Evolutionary conservation across 345 rosid genomes (phyloP), one percentile per base, ranked within the genome.

Genomic region (Dovyalis caffra): DNA sequence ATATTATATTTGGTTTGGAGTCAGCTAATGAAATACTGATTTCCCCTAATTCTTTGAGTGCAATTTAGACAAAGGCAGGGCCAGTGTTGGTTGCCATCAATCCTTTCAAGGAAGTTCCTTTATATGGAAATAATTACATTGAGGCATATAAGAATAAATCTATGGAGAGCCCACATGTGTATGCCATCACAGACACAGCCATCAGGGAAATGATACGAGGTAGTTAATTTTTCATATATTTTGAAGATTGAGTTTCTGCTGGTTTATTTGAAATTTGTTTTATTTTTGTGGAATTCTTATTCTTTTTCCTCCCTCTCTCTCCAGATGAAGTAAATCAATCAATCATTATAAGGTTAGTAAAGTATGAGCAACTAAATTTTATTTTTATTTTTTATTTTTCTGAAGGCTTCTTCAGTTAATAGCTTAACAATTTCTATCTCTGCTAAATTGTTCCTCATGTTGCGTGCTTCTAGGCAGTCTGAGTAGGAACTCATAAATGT

Each of bases 281-380:
- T 61, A 21, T 23, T 6, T 76, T 47, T 56, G n/a, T 28, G 45
- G 31, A 43, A 58, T 53, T 83, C 81, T 85, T 77, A 81, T 72
- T 77, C 38, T 71, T 76, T 76, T 21, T 75, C 74, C 8, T 7
- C 28, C 76, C 83, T 84, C 64, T 80, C 16, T 76, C 75, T 68
- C 25, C 97, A 93, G 99, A 95, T 90, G 99, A 95, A 89, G 98
- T 95, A 67, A 93, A 95, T 81, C 98, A 93, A 87, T 93, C 99
- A 61, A 93, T 95, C 83, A 95, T 95, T 73, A 95, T 95, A 88
- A 95, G 99, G 99, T 95, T 77, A 82, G 95, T 86, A 20, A 38
- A 63, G 5, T 62, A 1, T 65, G 58, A 72, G 69, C 32, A n/a
- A 3, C 64, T 75, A n/a, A n/a, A 6, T 6, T 51, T 64, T 72